phyloP scores from a whole-genome alignment of 169 alveolate genomes.

The Hepatocystis sp. region DNA sequence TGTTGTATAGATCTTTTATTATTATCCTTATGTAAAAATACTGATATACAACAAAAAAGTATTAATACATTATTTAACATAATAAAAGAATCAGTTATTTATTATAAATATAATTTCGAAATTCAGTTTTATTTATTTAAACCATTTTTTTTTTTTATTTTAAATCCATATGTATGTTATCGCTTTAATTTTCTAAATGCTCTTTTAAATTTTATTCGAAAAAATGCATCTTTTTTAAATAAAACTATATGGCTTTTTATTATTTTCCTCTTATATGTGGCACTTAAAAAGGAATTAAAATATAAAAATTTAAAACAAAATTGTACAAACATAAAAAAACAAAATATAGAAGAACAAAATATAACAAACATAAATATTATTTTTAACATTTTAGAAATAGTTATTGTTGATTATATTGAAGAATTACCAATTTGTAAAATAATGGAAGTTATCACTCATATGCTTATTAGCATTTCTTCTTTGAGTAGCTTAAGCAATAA shows the following conservation, averaged over 20 bases:
- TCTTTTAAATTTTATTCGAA: conserved; percentile 52
- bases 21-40: conserved; percentile 64
- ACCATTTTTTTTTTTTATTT: conserved; percentile 59
- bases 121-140: conserved; percentile 57
- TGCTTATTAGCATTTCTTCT: conserved; percentile 67
- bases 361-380: conserved; percentile 52
- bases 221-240: conserved; percentile 66
- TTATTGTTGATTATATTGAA: conserved; percentile 74
- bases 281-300: conserved; percentile 62
- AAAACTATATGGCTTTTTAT: conserved; percentile 58
- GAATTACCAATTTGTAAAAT: conserved; percentile 69
- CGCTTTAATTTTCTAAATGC: conserved; percentile 49
- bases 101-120: conserved; percentile 51
- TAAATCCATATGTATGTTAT: conserved; percentile 54
- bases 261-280: conserved; percentile 52
- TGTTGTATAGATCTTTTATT: conserved; percentile 58
- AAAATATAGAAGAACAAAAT: conserved; percentile 34
- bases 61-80: conserved; percentile 60
- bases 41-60: conserved; percentile 66
- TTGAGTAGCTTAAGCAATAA: conserved; percentile 44
- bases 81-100: conserved; percentile 42
- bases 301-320: conserved; percentile 11
- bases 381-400: conserved; percentile 61
- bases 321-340: neutral
- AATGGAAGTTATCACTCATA: conserved; percentile 61